Conservation (phyloP, 2,329 filamentous ascomycete genomes). For the Curvularia sp. region DNA sequence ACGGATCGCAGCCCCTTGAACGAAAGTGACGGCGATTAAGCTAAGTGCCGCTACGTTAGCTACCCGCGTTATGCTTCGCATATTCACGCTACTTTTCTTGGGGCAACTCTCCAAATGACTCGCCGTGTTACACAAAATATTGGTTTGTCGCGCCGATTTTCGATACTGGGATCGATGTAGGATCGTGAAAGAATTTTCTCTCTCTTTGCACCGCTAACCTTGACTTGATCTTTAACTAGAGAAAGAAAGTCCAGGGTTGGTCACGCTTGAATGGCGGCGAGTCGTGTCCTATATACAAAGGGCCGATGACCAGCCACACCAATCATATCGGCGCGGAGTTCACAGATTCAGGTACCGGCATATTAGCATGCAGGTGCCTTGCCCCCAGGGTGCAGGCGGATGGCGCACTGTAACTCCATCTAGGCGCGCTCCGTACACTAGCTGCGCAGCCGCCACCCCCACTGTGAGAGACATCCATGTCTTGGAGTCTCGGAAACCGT, state of each 20-base stretch:
- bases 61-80: not conserved
- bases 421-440: not conserved
- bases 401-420: not conserved
- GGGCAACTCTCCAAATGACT: not conserved
- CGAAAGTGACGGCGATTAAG: not conserved
- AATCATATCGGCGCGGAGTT: not conserved
- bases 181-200: not conserved
- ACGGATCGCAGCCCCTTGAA: not conserved
- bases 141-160: not conserved
- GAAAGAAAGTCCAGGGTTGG: not conserved
- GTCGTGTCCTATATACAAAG: slow-evolving; percentile 5
- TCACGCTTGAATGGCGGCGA: slow-evolving; percentile 3
- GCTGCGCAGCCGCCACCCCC: not conserved
- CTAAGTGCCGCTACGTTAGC: not conserved
- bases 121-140: not conserved
- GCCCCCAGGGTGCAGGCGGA: not conserved
- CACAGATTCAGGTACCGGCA: not conserved
- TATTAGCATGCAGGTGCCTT: not conserved
- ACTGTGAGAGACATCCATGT: not conserved
- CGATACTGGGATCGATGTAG: not conserved
- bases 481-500: not conserved
- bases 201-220: not conserved
- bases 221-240: not conserved
- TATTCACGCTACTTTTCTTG: not conserved
- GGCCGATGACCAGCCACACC: slow-evolving; percentile 3